phyloP scores from a whole-genome alignment of 148 eudicot species.

The Gaultheria prostrata region DNA sequence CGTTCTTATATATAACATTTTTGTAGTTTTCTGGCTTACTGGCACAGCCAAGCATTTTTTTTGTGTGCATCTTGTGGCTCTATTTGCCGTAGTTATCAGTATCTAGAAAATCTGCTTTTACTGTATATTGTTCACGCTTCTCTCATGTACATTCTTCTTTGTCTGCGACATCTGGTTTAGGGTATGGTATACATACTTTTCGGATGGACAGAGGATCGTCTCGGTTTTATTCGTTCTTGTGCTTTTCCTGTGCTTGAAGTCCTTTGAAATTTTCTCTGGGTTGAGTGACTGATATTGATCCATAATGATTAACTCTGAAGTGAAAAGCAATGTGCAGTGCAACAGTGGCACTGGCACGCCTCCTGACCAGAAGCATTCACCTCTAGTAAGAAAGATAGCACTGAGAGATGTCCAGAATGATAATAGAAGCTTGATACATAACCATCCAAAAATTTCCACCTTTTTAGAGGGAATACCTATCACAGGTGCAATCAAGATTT shows the following conservation, averaged over 20 bases:
- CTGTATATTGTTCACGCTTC: not conserved
- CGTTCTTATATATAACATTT: not conserved
- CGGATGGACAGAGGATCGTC: slow-evolving; percentile 1
- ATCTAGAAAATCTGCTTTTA: slow-evolving; percentile 4
- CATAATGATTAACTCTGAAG: slow-evolving; percentile 38
- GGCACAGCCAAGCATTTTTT: slow-evolving; percentile 1
- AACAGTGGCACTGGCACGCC: slow-evolving; percentile 18
- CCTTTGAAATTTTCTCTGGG: not conserved
- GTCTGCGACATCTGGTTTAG: not conserved
- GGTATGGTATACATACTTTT: not conserved
- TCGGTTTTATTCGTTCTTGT: slow-evolving; percentile 12
- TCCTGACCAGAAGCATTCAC: slow-evolving; percentile 28
- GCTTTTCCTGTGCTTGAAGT: slow-evolving; percentile 12
- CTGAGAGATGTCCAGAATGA: slow-evolving; percentile 51
- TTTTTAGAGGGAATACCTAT: slow-evolving; percentile 26
- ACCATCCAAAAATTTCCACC: slow-evolving; percentile 25
- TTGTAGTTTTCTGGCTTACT: not conserved
- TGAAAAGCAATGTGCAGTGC: slow-evolving; percentile 19
- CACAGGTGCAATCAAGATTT: slow-evolving; percentile 28
- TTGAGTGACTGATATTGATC: slow-evolving; percentile 10
- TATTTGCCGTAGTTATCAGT: not conserved
- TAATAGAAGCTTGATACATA: slow-evolving; percentile 22
- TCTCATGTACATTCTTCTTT: not conserved
- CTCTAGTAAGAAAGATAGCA: slow-evolving; percentile 33
- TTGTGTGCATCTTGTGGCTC: not conserved